Percentiles rank a stretch among this genome's conserved stretches.
Conservation (phyloP, 805 yeast species). For the Kluyveromyces nonfermentans region DNA sequence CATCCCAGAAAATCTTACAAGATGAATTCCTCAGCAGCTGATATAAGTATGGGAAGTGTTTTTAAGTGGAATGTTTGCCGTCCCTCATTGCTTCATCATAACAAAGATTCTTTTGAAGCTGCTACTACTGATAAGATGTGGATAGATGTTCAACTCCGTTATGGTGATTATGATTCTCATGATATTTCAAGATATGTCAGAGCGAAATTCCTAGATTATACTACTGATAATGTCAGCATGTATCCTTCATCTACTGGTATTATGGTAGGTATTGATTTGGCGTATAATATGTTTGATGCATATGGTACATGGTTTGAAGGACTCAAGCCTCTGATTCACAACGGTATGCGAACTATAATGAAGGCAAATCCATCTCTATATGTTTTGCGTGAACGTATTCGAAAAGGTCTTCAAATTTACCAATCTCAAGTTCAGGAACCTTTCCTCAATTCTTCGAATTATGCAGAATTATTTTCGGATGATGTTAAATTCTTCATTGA, state of each 20-base stretch:
- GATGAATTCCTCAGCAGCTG: constrained; percentile 95
- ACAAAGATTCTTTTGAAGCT: constrained; percentile 54
- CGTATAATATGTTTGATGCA: constrained; percentile 92
- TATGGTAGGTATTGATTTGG: constrained; percentile 83
- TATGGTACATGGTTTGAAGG: constrained; percentile 99
- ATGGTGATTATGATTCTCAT: constrained; percentile 97
- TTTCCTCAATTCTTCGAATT: constrained; percentile 78
- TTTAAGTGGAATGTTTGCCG: constrained; percentile 74
- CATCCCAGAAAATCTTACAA: constrained; percentile 97
- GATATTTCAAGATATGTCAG: constrained; percentile 90
- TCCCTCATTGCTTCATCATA: constrained; percentile 72
- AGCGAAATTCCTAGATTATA: constrained; percentile 87
- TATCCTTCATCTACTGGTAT: constrained; percentile 94
- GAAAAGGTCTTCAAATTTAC: constrained; percentile 88
- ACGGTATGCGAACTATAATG: constrained; percentile 89
- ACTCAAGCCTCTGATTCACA: constrained; percentile 77
- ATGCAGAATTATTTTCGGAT: constrained; percentile 78
- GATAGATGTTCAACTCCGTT: constrained; percentile 90
- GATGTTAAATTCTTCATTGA: constrained; percentile 83
- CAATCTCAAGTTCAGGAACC: constrained; percentile 93
- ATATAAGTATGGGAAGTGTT: constrained; percentile 64
- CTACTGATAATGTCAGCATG: constrained; percentile 72
- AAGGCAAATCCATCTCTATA: constrained; percentile 88
- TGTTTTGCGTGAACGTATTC: constrained; percentile 84
- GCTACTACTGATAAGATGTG: constrained; percentile 64